Evolutionary conservation across 2,329 filamentous ascomycete genomes (phyloP), one percentile per base, ranked within the genome.

Genomic region (Plenodomus tracheiphilus): DNA sequence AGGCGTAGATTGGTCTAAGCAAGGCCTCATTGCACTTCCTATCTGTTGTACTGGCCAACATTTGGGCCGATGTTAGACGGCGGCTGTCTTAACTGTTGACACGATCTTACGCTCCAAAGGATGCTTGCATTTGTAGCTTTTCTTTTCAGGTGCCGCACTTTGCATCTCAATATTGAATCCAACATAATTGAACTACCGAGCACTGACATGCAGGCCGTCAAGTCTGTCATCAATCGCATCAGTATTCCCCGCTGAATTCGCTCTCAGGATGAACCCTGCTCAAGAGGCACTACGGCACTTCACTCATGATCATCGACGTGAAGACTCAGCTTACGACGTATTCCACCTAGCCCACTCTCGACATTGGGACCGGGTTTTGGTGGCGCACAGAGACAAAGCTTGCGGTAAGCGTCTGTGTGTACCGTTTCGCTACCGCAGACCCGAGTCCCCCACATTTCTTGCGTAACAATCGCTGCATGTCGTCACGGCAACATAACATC

Each of bases 391-490:
- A 41, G 32, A 20, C 16, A 19, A 15, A 41, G 32, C 21, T 19
- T 37, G 32, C 32, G 44, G 30, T 37, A 32, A 25, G 22, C 28
- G 28, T 15, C 30, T 36, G 18, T 35, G 30, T 35, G 15, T 28
- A 25, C 30, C 32, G 19, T 22, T 37, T 37, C 28, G 28, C 28
- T 32, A 32, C 28, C 28, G 28, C 28, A 32, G 28, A n/a, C 35
- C 21, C 18, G 36, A 10, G 16, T 30, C 42, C 46, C 46, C 46
- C 46, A 48, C 46, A 48, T 38, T 18, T n/a, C n/a, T 40, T 48
- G 40, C 40, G 46, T 48, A 39, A 43, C 46, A 16, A 38, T 4
- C 17, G 4, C n/a, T 43, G n/a, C 49, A 34, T 44, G 41, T 34
- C 41, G 21, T 39, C 40, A 41, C 28, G 13, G 28, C 28, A 32